phyloP scores from a whole-genome alignment of 1,284 basidiomycete species.

The Naganishia liquefaciens region DNA sequence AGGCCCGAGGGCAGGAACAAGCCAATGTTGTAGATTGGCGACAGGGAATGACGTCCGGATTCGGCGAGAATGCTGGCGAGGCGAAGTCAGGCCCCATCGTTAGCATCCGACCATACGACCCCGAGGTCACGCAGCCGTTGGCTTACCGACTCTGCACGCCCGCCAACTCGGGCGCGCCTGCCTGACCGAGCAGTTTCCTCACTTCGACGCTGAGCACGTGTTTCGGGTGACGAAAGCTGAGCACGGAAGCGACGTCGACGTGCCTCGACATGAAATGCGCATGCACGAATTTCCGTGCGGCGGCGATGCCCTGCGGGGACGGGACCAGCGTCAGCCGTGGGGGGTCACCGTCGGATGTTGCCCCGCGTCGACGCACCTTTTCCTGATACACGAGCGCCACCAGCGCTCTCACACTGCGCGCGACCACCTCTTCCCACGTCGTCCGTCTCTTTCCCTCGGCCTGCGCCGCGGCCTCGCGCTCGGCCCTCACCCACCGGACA shows the following conservation, averaged over 20 bases:
- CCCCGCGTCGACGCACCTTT: conserved; percentile 55
- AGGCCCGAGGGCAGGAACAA: conserved; percentile 79
- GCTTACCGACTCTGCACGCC: conserved; percentile 61
- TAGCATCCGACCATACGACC: background rate
- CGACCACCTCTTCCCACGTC: conserved; percentile 52
- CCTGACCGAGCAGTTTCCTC: conserved; percentile 61
- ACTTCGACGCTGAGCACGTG: conserved; percentile 76
- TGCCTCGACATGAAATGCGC: conserved; percentile 80
- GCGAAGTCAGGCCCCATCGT: no score
- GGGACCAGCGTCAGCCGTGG: background rate
- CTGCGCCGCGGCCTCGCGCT: conserved; percentile 23
- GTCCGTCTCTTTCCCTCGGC: conserved; percentile 17
- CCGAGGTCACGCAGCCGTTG: background rate
- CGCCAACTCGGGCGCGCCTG: conserved; percentile 63
- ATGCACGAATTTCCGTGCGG: conserved; percentile 79
- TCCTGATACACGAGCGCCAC: conserved; percentile 60
- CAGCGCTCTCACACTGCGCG: conserved; percentile 56
- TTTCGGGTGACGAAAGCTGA: conserved; percentile 87
- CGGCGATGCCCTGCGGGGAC: conserved; percentile 74
- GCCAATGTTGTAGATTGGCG: conserved; percentile 89
- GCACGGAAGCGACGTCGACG: conserved; percentile 75
- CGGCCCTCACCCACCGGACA: conserved; percentile 9
- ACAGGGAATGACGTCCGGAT: conserved; percentile 82
- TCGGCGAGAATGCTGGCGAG: conserved; percentile 77
- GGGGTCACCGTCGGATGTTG: background rate